A percentile compares a stretch with the other conserved stretches of the same genome.
Evolutionary conservation across 345 rosid species (phyloP).

Genomic region (Isatis tinctoria): DNA sequence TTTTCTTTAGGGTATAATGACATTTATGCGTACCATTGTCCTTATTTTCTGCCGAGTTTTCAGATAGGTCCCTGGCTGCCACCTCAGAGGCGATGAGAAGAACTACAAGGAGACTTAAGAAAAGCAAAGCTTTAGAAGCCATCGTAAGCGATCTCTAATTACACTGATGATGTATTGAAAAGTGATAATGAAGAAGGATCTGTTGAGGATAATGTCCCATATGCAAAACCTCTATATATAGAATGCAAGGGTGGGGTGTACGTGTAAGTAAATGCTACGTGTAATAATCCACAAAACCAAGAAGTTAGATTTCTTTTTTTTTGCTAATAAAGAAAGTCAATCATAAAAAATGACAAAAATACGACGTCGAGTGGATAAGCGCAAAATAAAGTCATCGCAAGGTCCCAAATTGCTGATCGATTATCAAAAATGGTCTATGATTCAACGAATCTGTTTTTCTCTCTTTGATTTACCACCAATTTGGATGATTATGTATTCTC

Average conservation of each 20-base stretch:
- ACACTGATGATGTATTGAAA: neutral
- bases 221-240: constrained; percentile 7
- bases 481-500: too few relatives aligned
- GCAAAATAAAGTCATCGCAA: neutral
- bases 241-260: neutral
- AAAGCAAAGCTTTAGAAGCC: constrained; percentile 17
- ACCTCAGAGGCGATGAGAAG: constrained; percentile 23
- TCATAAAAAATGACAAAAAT: neutral
- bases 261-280: neutral
- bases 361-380: neutral
- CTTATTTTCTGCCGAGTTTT: neutral
- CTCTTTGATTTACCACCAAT: too few relatives aligned
- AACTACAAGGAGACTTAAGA: constrained; percentile 5
- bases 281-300: neutral
- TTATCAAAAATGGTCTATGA: too few relatives aligned
- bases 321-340: neutral
- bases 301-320: neutral
- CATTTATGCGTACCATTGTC: neutral
- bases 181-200: neutral
- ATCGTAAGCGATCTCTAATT: neutral
- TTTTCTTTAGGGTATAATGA: neutral
- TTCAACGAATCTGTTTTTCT: too few relatives aligned
- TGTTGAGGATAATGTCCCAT: neutral
- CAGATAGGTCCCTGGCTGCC: constrained; percentile 20
- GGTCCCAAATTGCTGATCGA: too few relatives aligned